phyloP scores from a whole-genome alignment of 192 early-diverging fungal genomes.

The Umbelopsis sp. region DNA sequence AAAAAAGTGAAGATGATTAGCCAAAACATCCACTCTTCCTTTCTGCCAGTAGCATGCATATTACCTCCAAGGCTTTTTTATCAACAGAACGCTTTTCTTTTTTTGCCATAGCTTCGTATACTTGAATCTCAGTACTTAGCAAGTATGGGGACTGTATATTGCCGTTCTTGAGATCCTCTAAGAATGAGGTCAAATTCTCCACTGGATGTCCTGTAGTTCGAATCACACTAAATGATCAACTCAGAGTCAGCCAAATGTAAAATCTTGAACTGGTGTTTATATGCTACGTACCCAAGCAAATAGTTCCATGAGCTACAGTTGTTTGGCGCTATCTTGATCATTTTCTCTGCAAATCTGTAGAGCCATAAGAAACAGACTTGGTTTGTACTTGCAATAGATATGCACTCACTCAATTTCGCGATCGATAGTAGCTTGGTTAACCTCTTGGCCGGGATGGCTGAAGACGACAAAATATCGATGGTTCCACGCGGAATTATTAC shows the following conservation, averaged over 20 bases:
- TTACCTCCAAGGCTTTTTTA: conserved; percentile 44
- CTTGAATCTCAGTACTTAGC: conserved; percentile 46
- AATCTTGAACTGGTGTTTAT: background rate
- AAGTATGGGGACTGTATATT: conserved; percentile 45
- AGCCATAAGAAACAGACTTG: conserved; percentile 6
- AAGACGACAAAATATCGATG: conserved; percentile 86
- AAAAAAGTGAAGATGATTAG: background rate
- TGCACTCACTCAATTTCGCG: conserved; percentile 69
- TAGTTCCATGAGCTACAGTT: conserved; percentile 97
- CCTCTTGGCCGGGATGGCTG: conserved; percentile 30
- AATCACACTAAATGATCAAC: conserved; percentile 36
- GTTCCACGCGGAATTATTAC: conserved; percentile 99
- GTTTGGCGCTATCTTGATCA: conserved; percentile 80
- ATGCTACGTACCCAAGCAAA: conserved; percentile 66
- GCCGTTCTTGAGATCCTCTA: conserved; percentile 38
- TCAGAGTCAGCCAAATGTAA: background rate
- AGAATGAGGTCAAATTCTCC: conserved; percentile 43
- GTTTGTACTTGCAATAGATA: background rate
- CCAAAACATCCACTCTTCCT: background rate
- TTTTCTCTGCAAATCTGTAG: conserved; percentile 60
- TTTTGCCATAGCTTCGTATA: conserved; percentile 51
- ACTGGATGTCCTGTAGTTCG: conserved; percentile 38
- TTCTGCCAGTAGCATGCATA: background rate
- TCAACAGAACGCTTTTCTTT: conserved; percentile 35
- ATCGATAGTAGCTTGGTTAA: conserved; percentile 46